A percentile compares a stretch with the other conserved stretches of the same genome.
phyloP scores from a whole-genome alignment of 83 land plant genomes.

The Picea engelmannii region DNA sequence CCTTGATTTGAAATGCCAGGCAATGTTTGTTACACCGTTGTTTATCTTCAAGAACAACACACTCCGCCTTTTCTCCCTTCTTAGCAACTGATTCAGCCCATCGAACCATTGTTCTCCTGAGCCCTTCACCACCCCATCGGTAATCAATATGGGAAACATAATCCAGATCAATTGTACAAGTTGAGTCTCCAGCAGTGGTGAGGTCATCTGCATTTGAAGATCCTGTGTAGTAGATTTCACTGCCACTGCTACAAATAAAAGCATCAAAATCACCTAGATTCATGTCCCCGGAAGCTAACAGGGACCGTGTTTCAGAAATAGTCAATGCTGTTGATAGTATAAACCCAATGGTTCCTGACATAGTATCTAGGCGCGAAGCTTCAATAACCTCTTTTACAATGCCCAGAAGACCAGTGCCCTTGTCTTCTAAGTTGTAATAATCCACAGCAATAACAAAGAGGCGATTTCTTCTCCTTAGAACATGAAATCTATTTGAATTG shows the following conservation, averaged over 20 bases:
- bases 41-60: slow-evolving; percentile 57
- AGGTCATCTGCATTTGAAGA: slow-evolving; percentile 45
- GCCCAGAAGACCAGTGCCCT: no score
- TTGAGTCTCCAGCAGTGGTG: slow-evolving; percentile 25
- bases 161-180: slow-evolving; percentile 55
- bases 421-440: slow-evolving; percentile 9
- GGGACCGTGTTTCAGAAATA: slow-evolving; percentile 52
- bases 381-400: no score
- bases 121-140: slow-evolving; percentile 83
- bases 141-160: slow-evolving; percentile 84
- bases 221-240: slow-evolving; percentile 77
- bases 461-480: slow-evolving; percentile 54
- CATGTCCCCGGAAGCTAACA: slow-evolving; percentile 42
- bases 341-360: slow-evolving; percentile 53
- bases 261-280: slow-evolving; percentile 73
- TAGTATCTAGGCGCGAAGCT: slow-evolving; percentile 25
- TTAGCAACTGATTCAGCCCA: slow-evolving; percentile 46
- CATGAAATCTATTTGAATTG: slow-evolving; percentile 35
- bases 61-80: slow-evolving; percentile 45
- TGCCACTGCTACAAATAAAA: slow-evolving; percentile 87
- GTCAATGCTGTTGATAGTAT: slow-evolving; percentile 68
- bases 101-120: slow-evolving; percentile 73
- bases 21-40: slow-evolving; percentile 57
- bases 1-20: slow-evolving; percentile 61
- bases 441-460: slow-evolving; percentile 77